Evolutionary conservation across 108 stramenopile species (phyloP).

Genomic region (Conticribra weissflogii): DNA sequence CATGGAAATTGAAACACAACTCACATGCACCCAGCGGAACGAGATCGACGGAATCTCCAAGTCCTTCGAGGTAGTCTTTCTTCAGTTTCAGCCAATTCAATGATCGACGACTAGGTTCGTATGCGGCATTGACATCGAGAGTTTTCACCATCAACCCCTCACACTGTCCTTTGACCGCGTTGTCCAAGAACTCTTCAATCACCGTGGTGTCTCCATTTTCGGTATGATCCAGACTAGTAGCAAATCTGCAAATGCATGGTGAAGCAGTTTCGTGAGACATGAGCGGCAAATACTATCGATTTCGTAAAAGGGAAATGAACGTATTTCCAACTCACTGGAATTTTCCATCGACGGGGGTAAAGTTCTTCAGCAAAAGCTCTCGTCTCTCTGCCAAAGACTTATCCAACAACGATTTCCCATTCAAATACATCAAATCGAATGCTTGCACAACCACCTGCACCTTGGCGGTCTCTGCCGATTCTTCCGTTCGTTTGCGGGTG

Average conservation of each 20-base stretch:
- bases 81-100: conserved; percentile 99
- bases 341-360: conserved; percentile 84
- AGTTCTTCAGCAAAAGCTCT: conserved; percentile 77
- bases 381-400: conserved; percentile 85
- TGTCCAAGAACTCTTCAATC: conserved; percentile 93
- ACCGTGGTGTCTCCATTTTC: conserved; percentile 86
- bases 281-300: too few species aligned
- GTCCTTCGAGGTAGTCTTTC: conserved; percentile 99
- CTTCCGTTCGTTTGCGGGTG: conserved; percentile 88
- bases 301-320: too few species aligned
- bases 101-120: conserved; percentile 95
- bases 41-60: conserved; percentile 98
- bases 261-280: too few species aligned
- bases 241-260: conserved; percentile 40
- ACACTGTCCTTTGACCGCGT: conserved; percentile 97
- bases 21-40: conserved; percentile 96
- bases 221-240: conserved; percentile 59
- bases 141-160: conserved; percentile 99
- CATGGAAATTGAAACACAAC: conserved; percentile 7
- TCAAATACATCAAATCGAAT: conserved; percentile 99
- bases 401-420: conserved; percentile 91
- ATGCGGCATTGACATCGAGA: conserved; percentile 87
- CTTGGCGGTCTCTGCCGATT: conserved; percentile 87
- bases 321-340: conserved; percentile 97
- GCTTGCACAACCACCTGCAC: conserved; percentile 98